Percentiles rank a stretch among this genome's conserved stretches.
These are phyloP conservation scores for Dioszegia crocea DNA, from an alignment of 768 basidiomycete species.

Conservation along the genomic window DNA sequence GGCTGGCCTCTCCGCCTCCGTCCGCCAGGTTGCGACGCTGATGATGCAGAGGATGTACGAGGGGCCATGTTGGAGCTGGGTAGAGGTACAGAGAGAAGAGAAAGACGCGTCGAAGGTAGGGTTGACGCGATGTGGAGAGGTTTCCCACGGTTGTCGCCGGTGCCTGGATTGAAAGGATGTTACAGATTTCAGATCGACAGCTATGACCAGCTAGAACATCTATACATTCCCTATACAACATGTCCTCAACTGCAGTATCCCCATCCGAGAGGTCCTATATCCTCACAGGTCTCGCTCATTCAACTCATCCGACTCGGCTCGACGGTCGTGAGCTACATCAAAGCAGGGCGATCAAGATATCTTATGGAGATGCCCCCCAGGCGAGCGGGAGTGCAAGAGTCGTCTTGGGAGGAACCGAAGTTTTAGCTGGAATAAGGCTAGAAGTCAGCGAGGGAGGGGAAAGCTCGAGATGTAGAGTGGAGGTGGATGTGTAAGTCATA, in stretches of 20 bases:
- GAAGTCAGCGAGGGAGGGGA: conserved; percentile 41
- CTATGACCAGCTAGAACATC: neutral
- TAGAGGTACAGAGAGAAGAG: neutral
- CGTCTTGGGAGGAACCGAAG: conserved; percentile 38
- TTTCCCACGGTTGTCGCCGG: conserved; percentile 7
- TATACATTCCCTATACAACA: neutral
- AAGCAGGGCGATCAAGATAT: conserved; percentile 32
- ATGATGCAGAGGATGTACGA: neutral
- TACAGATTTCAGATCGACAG: neutral
- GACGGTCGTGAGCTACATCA: conserved; percentile 37
- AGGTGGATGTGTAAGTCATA: conserved; percentile 48
- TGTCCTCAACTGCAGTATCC: conserved; percentile 26
- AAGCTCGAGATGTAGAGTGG: conserved; percentile 40
- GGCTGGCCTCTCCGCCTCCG: neutral
- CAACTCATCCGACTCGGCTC: conserved; percentile 35
- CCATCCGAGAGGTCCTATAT: conserved; percentile 46
- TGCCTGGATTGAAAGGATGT: neutral
- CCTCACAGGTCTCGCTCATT: conserved; percentile 38
- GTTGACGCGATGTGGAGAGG: neutral
- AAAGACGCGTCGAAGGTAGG: neutral
- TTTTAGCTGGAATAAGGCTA: conserved; percentile 45
- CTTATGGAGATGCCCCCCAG: conserved; percentile 44
- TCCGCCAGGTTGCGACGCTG: neutral
- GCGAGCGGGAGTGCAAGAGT: conserved; percentile 44
- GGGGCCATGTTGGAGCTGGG: neutral